Evolutionary conservation across 2,329 filamentous ascomycete genomes (phyloP).

Genomic region (Ophiostoma piceae): DNA sequence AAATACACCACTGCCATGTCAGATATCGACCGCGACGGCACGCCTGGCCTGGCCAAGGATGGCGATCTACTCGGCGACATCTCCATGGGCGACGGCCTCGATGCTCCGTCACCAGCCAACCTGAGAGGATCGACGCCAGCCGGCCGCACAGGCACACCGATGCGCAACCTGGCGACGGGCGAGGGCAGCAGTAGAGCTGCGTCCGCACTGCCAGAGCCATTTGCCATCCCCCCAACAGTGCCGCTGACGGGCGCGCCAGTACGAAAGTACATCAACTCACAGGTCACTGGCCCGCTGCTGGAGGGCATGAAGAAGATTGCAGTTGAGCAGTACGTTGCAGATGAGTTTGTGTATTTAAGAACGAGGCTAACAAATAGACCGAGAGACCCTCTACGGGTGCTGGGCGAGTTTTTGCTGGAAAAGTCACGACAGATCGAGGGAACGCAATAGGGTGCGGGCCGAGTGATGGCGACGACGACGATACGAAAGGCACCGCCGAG

Average conservation of each 20-base stretch:
- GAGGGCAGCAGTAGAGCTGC: conserved; percentile 47
- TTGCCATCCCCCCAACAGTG: conserved; percentile 55
- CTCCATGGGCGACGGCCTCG: conserved; percentile 2
- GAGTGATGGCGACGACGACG: not conserved
- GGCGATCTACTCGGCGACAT: not conserved
- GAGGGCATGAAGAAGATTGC: conserved; percentile 71
- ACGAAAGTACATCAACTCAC: conserved; percentile 65
- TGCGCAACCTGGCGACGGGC: conserved; percentile 33
- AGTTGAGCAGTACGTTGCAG: conserved; percentile 58
- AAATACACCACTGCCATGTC: not conserved
- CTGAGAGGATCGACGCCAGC: conserved; percentile 26
- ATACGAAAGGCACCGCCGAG: not conserved
- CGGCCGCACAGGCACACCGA: conserved; percentile 43
- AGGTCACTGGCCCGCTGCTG: conserved; percentile 61
- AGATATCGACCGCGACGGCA: conserved; percentile 1
- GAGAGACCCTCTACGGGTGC: conserved; percentile 59
- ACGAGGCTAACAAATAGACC: conserved; percentile 43
- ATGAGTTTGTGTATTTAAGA: not conserved
- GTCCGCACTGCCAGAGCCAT: conserved; percentile 51
- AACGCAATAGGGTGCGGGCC: conserved; percentile 16
- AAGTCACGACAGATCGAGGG: conserved; percentile 60
- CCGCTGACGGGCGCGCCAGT: conserved; percentile 62
- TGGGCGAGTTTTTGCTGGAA: conserved; percentile 67
- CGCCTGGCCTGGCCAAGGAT: conserved; percentile 4
- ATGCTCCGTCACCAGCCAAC: conserved; percentile 16